phyloP scores from a whole-genome alignment of 2,329 filamentous ascomycete species.

The Blumeria hordei region DNA sequence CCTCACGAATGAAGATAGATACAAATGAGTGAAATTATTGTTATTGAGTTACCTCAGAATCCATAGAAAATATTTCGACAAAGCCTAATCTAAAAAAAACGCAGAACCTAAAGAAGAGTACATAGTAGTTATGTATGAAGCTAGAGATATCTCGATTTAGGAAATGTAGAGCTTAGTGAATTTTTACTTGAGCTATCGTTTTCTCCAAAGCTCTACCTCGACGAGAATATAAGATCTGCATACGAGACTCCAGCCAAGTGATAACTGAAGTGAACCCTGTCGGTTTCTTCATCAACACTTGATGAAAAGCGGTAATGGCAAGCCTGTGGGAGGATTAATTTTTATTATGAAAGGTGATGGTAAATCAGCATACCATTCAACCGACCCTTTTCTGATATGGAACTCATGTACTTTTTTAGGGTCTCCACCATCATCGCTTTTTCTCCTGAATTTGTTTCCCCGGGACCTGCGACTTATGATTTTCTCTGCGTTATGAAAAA shows the following conservation, averaged over 20 bases:
- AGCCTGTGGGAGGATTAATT: slow-evolving; percentile 21
- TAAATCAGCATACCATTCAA: background rate
- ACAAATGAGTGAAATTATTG: too few species aligned
- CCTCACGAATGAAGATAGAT: too few species aligned
- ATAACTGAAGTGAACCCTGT: slow-evolving; percentile 40
- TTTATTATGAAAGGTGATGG: background rate
- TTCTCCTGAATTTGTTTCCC: slow-evolving; percentile 3
- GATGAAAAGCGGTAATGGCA: slow-evolving; percentile 42
- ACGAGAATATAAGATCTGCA: background rate
- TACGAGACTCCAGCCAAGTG: slow-evolving; percentile 35
- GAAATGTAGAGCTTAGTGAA: too few species aligned
- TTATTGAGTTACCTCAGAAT: too few species aligned
- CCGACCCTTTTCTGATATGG: background rate
- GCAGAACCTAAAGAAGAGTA: too few species aligned
- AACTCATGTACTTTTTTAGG: background rate
- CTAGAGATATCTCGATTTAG: too few species aligned
- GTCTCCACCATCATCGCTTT: slow-evolving; percentile 14
- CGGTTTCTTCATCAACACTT: slow-evolving; percentile 47
- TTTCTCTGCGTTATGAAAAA: slow-evolving; percentile 9
- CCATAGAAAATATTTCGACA: too few species aligned
- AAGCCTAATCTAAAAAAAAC: too few species aligned
- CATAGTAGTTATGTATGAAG: too few species aligned
- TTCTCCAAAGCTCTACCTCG: background rate
- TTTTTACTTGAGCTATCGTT: background rate
- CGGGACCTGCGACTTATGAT: slow-evolving; percentile 10